A percentile compares a stretch with the other conserved stretches of the same genome.
Conservation (phyloP, 1,284 basidiomycete genomes). For the Ustilago nuda region DNA sequence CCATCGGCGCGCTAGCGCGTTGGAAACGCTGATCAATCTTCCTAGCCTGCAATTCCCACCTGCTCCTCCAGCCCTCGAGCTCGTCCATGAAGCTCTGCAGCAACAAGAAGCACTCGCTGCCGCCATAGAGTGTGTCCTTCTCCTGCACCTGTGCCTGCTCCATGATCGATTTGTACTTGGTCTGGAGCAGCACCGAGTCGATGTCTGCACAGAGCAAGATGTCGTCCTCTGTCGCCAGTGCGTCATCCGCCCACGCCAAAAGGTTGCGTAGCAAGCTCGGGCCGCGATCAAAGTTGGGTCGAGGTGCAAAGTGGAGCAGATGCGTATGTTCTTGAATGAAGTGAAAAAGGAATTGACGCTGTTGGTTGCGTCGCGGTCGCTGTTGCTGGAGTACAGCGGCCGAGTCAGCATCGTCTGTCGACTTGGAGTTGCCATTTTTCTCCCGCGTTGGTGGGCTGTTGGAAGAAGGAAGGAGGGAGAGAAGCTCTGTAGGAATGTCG, state of each 20-base stretch:
- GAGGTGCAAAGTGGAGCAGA: conserved; percentile 47
- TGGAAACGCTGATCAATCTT: conserved; percentile 43
- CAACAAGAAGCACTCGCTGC: conserved; percentile 46
- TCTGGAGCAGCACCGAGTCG: conserved; percentile 51
- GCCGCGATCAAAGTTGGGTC: conserved; percentile 48
- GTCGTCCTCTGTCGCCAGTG: conserved; percentile 38
- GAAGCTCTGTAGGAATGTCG: conserved; percentile 43
- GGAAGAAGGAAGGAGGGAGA: conserved; percentile 38
- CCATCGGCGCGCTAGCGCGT: background rate
- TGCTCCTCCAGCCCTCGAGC: conserved; percentile 40
- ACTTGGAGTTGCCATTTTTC: conserved; percentile 15
- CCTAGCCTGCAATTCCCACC: conserved; percentile 46
- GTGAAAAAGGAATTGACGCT: conserved; percentile 51
- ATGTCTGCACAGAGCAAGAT: conserved; percentile 48
- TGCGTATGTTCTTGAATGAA: conserved; percentile 53
- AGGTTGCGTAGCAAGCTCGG: conserved; percentile 45
- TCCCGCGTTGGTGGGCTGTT: background rate
- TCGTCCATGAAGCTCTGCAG: conserved; percentile 50
- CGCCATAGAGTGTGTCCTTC: conserved; percentile 40
- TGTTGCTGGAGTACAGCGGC: conserved; percentile 13
- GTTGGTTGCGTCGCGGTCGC: conserved; percentile 32
- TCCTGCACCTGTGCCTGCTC: conserved; percentile 47
- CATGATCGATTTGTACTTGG: conserved; percentile 54
- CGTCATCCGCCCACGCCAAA: conserved; percentile 41
- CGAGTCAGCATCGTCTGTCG: conserved; percentile 5